Evolutionary conservation across 352 stramenopile species (phyloP).

Genomic region (Saprolegnia diclina): DNA sequence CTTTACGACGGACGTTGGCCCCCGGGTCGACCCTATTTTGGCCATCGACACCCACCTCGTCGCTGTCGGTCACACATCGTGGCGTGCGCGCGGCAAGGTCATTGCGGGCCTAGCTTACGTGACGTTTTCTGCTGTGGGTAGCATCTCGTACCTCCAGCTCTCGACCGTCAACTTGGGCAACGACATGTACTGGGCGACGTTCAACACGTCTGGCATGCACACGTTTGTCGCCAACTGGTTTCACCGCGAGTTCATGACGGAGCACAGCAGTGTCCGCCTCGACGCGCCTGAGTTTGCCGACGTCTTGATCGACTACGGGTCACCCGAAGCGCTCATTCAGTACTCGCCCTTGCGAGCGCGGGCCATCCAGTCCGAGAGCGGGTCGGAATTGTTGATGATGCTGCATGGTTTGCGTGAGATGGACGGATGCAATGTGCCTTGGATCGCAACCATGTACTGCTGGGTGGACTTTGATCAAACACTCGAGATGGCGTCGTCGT

Average conservation of each 20-base stretch:
- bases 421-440: constrained; percentile 8
- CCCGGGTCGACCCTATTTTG: no score
- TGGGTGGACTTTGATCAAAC: constrained; percentile 12
- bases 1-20: no score
- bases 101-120: not conserved
- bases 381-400: not conserved
- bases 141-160: constrained; percentile 15
- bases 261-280: not conserved
- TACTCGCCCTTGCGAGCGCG: not conserved
- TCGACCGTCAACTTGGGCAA: constrained; percentile 13
- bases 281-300: not conserved
- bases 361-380: not conserved
- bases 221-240: not conserved
- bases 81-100: no score
- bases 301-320: not conserved
- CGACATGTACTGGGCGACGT: constrained; percentile 9
- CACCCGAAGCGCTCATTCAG: not conserved
- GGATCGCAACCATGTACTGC: constrained; percentile 15
- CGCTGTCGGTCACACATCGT: no score
- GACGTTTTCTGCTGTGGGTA: constrained; percentile 4
- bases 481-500: not conserved
- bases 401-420: not conserved
- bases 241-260: not conserved
- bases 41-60: no score
- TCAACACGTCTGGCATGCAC: constrained; percentile 17